Evolutionary conservation across 495 filamentous ascomycete genomes (phyloP).

Genomic region (Penicillium chermesinum): DNA sequence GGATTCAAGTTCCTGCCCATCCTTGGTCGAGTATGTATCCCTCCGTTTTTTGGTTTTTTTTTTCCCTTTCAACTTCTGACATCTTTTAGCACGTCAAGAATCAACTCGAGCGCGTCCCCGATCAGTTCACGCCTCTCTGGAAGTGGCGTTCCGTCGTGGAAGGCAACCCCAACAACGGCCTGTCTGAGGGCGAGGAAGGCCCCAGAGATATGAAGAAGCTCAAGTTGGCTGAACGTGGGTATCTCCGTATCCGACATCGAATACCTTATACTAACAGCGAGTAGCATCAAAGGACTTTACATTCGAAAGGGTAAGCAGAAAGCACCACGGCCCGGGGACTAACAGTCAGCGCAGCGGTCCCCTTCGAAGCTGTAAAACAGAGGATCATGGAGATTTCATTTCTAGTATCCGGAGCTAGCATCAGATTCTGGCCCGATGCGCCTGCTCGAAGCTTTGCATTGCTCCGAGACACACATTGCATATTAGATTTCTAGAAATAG

Average conservation of each 20-base stretch:
- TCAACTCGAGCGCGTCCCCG: conserved; percentile 12
- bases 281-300: neutral
- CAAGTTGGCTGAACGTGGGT: conserved; percentile 8
- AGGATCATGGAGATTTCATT: neutral
- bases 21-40: conserved; percentile 13
- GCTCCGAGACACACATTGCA: too few relatives aligned
- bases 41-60: neutral
- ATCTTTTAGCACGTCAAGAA: conserved; percentile 13
- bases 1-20: conserved; percentile 17
- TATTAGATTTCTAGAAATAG: too few relatives aligned
- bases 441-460: too few relatives aligned
- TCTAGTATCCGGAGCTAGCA: neutral
- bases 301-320: neutral
- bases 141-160: conserved; percentile 14
- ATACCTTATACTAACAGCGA: neutral
- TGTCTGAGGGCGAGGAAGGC: conserved; percentile 12
- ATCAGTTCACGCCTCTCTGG: conserved; percentile 14
- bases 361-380: neutral
- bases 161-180: conserved; percentile 11
- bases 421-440: too few relatives aligned
- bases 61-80: neutral
- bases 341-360: neutral
- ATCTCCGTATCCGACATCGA: neutral
- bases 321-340: neutral
- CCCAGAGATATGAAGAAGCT: conserved; percentile 16